Conservation (phyloP, 306 rosid genomes). For the Castanospermum australe region DNA sequence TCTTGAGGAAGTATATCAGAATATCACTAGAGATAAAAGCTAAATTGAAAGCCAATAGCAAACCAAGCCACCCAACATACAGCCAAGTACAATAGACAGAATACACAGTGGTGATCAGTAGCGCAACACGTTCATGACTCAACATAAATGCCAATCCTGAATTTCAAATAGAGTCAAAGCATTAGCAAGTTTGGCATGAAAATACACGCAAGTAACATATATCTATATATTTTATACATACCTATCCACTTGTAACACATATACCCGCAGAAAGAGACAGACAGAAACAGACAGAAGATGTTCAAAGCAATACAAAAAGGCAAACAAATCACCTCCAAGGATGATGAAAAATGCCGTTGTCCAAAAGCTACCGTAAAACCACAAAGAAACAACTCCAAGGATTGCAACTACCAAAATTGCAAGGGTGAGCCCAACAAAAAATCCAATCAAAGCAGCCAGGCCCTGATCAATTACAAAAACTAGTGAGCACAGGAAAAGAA, state of each 20-base stretch:
- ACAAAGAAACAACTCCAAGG: conserved; percentile 70
- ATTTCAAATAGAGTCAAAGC: conserved; percentile 28
- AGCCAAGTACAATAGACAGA: conserved; percentile 87
- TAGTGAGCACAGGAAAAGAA: conserved; percentile 22
- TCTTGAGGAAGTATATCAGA: conserved; percentile 81
- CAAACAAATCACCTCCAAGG: conserved; percentile 76
- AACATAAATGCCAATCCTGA: conserved; percentile 83
- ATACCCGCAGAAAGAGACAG: neutral
- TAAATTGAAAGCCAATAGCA: conserved; percentile 74
- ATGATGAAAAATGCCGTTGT: conserved; percentile 65
- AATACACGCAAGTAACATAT: neutral
- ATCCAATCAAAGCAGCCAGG: conserved; percentile 67
- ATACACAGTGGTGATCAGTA: conserved; percentile 66
- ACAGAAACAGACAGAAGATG: conserved; percentile 7
- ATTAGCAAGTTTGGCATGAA: conserved; percentile 37
- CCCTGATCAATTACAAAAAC: conserved; percentile 49
- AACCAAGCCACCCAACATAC: conserved; percentile 88
- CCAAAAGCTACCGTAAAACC: conserved; percentile 99
- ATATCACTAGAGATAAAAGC: conserved; percentile 88
- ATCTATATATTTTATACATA: neutral
- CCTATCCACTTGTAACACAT: neutral
- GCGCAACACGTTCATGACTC: conserved; percentile 74
- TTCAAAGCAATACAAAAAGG: conserved; percentile 18
- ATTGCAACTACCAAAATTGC: conserved; percentile 69
- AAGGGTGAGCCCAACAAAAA: conserved; percentile 64